A percentile compares a stretch with the other conserved stretches of the same genome.
phyloP scores from a whole-genome alignment of 352 stramenopile species.

The Phytopythium mirpurense region DNA sequence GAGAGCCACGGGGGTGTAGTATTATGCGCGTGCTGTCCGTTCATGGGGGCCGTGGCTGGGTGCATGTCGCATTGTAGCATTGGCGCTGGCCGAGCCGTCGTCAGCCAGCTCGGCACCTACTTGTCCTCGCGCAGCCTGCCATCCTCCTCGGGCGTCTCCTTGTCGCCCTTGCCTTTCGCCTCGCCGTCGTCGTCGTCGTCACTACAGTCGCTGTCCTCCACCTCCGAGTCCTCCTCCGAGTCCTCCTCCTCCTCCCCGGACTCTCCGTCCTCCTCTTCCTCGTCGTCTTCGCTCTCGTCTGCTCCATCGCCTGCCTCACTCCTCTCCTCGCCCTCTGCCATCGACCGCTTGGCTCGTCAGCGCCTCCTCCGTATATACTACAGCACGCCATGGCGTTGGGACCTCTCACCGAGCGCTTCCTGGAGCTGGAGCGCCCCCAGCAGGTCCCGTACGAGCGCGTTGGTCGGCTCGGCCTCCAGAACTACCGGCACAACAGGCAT shows the following conservation, averaged over 20 bases:
- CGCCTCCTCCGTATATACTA: no score
- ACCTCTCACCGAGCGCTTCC: slow-evolving; percentile 43
- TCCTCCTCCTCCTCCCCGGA: slow-evolving; percentile 16
- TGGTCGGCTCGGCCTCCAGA: slow-evolving; percentile 48
- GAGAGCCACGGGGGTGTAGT: slow-evolving; percentile 1
- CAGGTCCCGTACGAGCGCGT: slow-evolving; percentile 60
- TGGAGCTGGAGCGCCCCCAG: slow-evolving; percentile 58
- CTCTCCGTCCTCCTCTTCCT: slow-evolving; percentile 38
- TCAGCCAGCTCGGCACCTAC: not conserved
- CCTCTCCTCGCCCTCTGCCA: slow-evolving; percentile 29
- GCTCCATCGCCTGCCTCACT: slow-evolving; percentile 32
- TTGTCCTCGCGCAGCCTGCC: slow-evolving; percentile 2
- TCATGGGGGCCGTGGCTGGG: no score
- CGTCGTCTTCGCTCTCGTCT: slow-evolving; percentile 49
- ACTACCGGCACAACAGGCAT: no score
- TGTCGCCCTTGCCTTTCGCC: slow-evolving; percentile 2
- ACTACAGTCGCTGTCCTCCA: slow-evolving; percentile 16
- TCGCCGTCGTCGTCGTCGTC: slow-evolving; percentile 12
- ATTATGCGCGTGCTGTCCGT: not conserved
- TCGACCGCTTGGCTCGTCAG: not conserved
- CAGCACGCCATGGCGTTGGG: no score
- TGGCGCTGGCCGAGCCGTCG: no score
- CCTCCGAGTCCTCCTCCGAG: slow-evolving; percentile 17
- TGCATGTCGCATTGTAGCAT: no score
- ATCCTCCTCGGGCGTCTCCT: slow-evolving; percentile 6